Evolutionary conservation across 768 basidiomycete genomes (phyloP).

Genomic region (Rhodotorula kratochvilovae): DNA sequence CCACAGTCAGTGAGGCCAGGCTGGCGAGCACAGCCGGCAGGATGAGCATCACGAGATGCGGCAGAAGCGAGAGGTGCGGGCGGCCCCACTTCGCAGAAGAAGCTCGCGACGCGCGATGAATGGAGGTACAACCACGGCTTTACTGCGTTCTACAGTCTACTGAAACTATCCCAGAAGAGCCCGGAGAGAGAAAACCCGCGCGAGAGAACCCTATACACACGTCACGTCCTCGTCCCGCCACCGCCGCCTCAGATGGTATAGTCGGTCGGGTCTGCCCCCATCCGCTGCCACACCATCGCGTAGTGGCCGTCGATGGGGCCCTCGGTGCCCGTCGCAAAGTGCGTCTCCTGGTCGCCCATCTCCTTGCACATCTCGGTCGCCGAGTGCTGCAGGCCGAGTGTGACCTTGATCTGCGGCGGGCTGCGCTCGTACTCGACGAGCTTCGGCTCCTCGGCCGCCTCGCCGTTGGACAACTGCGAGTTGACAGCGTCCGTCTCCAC

Average conservation of each 20-base stretch:
- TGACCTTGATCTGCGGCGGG: constrained; percentile 40
- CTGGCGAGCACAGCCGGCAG: not conserved
- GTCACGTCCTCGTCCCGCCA: not conserved
- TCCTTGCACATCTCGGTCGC: constrained; percentile 25
- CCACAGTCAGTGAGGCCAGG: not conserved
- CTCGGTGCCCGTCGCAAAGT: not conserved
- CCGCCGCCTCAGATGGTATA: not conserved
- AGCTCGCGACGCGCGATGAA: too few relatives aligned
- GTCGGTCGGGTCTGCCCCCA: not conserved
- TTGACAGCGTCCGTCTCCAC: constrained; percentile 17
- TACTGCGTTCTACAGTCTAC: not conserved
- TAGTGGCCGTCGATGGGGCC: constrained; percentile 24
- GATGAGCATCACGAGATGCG: not conserved
- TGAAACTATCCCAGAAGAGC: not conserved
- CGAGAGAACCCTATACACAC: too few relatives aligned
- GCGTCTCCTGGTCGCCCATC: constrained; percentile 24
- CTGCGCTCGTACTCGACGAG: constrained; percentile 28
- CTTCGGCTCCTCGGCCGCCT: not conserved
- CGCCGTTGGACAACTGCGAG: not conserved
- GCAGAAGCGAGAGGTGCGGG: not conserved
- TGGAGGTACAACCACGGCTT: not conserved
- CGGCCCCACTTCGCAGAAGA: not conserved
- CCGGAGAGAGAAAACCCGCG: not conserved
- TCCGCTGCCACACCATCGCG: not conserved
- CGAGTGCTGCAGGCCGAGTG: constrained; percentile 31